Percentiles rank a stretch among this genome's conserved stretches.
phyloP scores from a whole-genome alignment of 805 yeast genomes.

The Barnettozyma populi region DNA sequence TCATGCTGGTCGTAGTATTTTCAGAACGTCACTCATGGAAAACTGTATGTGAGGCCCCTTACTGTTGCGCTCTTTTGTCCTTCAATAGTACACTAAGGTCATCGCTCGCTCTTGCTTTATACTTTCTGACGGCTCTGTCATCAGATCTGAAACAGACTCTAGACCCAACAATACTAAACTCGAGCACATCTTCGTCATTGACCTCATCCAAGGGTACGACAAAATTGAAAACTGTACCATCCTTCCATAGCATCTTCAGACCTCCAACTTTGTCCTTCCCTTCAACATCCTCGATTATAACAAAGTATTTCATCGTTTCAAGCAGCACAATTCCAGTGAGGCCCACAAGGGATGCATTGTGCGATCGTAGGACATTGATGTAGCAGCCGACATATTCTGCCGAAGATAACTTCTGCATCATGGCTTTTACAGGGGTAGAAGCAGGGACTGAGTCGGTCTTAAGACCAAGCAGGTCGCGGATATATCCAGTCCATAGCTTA shows the following conservation, averaged over 20 bases:
- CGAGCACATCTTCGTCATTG: conserved; percentile 35
- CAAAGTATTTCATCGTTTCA: conserved; percentile 73
- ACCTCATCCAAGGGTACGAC: conserved; percentile 31
- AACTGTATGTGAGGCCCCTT: background rate
- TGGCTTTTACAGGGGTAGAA: conserved; percentile 21
- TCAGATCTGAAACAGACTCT: conserved; percentile 68
- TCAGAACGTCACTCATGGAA: background rate
- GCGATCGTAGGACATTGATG: conserved; percentile 52
- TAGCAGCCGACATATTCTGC: conserved; percentile 82
- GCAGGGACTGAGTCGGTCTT: background rate
- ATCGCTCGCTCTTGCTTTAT: conserved; percentile 72
- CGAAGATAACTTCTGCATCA: conserved; percentile 56
- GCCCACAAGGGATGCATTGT: conserved; percentile 54
- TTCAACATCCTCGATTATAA: conserved; percentile 42
- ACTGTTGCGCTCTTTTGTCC: background rate
- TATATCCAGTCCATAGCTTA: conserved; percentile 70
- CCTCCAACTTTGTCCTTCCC: conserved; percentile 48
- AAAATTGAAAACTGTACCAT: conserved; percentile 57
- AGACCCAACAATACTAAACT: conserved; percentile 71
- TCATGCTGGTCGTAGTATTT: no score
- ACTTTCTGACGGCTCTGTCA: conserved; percentile 80
- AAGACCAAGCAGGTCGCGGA: conserved; percentile 47
- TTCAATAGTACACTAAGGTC: conserved; percentile 31
- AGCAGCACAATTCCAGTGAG: conserved; percentile 71
- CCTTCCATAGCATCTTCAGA: conserved; percentile 59